These are phyloP conservation scores for Epichloe uncinata DNA, from an alignment of 2,329 filamentous ascomycete genomes.

Conservation along the genomic window DNA sequence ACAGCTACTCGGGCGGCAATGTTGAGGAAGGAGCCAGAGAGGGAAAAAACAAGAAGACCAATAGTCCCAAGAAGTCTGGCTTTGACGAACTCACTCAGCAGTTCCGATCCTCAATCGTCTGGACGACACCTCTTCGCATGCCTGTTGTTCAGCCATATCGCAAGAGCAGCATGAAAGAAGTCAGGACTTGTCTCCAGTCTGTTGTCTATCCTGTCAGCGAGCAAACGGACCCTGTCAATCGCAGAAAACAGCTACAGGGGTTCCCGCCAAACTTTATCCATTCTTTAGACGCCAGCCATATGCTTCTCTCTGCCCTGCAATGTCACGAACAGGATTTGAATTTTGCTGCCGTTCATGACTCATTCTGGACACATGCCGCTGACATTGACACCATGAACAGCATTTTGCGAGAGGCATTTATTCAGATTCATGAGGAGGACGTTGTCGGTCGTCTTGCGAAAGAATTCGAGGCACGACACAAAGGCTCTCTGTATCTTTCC, in stretches of 20 bases:
- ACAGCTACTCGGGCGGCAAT: constrained; percentile 19
- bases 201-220: constrained; percentile 56
- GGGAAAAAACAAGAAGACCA: constrained; percentile 8
- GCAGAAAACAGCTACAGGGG: constrained; percentile 83
- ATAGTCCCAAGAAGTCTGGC: constrained; percentile 5
- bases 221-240: constrained; percentile 60
- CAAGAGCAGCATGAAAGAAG: constrained; percentile 40
- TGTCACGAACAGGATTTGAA: constrained; percentile 64
- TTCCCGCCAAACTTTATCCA: constrained; percentile 99
- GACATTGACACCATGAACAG: constrained; percentile 73
- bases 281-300: constrained; percentile 94
- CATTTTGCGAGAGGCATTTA: constrained; percentile 79
- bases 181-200: constrained; percentile 64
- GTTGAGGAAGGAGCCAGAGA: constrained; percentile 8
- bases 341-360: constrained; percentile 94
- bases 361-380: constrained; percentile 93
- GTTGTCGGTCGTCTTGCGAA: constrained; percentile 66
- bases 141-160: constrained; percentile 95
- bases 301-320: constrained; percentile 81
- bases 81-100: constrained; percentile 33
- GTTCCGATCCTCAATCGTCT: constrained; percentile 80
- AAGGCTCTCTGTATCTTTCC: constrained; percentile 62
- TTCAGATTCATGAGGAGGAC: constrained; percentile 83
- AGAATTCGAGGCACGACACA: constrained; percentile 74
- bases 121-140: constrained; percentile 89